Conservation (phyloP, 345 rosid genomes). For the Rhodamnia rubescens region DNA sequence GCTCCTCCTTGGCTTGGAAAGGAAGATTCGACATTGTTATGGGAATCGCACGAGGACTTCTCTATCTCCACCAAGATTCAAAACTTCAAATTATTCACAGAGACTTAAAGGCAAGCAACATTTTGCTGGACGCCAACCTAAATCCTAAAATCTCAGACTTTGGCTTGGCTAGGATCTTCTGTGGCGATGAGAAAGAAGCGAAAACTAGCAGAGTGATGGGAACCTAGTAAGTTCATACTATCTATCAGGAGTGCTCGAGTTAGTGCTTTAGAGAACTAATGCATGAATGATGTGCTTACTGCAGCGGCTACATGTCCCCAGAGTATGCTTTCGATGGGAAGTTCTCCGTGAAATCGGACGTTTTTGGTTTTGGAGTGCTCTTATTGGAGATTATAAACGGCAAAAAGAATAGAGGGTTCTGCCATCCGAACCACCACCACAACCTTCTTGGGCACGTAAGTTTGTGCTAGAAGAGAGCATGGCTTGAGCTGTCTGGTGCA, state of each 20-base stretch:
- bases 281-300: neutral
- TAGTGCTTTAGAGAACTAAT: neutral
- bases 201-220: constrained; percentile 12
- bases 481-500: neutral
- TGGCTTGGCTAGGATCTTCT: neutral
- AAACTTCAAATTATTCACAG: neutral
- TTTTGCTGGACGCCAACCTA: neutral
- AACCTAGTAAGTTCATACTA: constrained; percentile 27
- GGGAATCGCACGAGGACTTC: neutral
- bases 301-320: constrained; percentile 8
- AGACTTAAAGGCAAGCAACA: neutral
- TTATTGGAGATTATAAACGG: constrained; percentile 24
- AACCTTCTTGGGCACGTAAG: constrained; percentile 18
- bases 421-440: constrained; percentile 10
- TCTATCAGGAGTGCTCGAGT: neutral
- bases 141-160: neutral
- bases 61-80: neutral
- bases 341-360: constrained; percentile 21
- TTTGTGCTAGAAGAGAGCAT: neutral
- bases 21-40: neutral
- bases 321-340: constrained; percentile 24
- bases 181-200: neutral
- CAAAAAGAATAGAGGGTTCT: constrained; percentile 22
- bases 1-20: neutral
- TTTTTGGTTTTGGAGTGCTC: constrained; percentile 34